Percentiles rank a stretch among this genome's conserved stretches.
phyloP scores from a whole-genome alignment of 2,329 filamentous ascomycete genomes.

The Passalora sequoiae region DNA sequence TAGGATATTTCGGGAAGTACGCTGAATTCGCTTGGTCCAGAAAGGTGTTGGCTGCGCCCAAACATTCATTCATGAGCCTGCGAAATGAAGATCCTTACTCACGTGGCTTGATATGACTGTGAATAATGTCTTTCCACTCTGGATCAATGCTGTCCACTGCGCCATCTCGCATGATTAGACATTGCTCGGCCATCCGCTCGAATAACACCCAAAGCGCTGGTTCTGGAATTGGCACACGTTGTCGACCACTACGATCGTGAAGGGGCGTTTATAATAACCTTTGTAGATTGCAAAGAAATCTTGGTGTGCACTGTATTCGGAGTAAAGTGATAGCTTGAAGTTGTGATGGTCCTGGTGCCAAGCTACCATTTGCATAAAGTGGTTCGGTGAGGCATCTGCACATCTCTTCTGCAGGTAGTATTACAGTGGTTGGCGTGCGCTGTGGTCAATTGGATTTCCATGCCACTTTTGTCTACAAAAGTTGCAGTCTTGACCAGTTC shows the following conservation, averaged over 20 bases:
- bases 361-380: not conserved
- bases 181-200: constrained; percentile 13
- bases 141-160: not conserved
- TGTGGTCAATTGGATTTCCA: not conserved
- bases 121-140: constrained; percentile 12
- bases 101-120: constrained; percentile 17
- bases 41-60: constrained; percentile 11
- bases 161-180: constrained; percentile 16
- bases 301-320: not conserved
- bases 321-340: not conserved
- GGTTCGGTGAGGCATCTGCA: not conserved
- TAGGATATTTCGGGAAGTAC: constrained; percentile 1
- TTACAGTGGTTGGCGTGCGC: not conserved
- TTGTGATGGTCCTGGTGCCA: not conserved
- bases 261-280: not conserved
- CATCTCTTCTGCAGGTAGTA: not conserved
- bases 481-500: no score
- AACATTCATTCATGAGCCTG: not conserved
- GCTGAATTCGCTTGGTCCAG: not conserved
- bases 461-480: no score
- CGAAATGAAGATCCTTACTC: not conserved
- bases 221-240: constrained; percentile 13
- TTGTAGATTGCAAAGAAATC: not conserved
- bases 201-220: constrained; percentile 16
- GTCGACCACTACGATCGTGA: not conserved